These are phyloP conservation scores for Cronartium quercuum DNA, from an alignment of 1,284 basidiomycete genomes.

Conservation along the genomic window DNA sequence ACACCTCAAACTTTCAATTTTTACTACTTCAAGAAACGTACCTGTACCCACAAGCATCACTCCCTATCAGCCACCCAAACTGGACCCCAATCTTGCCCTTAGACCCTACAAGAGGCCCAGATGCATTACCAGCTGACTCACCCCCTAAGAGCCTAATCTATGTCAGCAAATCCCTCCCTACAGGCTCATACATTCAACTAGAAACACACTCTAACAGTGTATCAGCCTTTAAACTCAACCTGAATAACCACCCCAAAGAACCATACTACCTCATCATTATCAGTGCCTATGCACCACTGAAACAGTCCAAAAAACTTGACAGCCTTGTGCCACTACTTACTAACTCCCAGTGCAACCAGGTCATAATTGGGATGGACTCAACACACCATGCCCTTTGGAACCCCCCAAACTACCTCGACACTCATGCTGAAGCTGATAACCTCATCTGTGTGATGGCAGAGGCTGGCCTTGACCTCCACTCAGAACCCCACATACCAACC, in stretches of 20 bases:
- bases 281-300: not conserved
- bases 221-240: too few species aligned
- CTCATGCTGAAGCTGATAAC: not conserved
- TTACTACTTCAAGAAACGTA: not conserved
- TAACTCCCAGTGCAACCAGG: not conserved
- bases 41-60: not conserved
- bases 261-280: not conserved
- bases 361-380: not conserved
- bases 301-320: not conserved
- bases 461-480: not conserved
- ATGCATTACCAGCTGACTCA: not conserved
- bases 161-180: not conserved
- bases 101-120: not conserved
- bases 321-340: not conserved
- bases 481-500: not conserved
- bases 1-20: not conserved
- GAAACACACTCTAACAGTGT: too few species aligned
- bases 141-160: not conserved
- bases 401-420: not conserved
- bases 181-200: not conserved
- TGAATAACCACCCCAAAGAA: not conserved
- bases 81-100: not conserved
- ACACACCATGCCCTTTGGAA: not conserved
- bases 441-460: not conserved
- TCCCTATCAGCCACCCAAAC: not conserved